Percentiles rank a stretch among this genome's conserved stretches.
Evolutionary conservation across 2,329 filamentous ascomycete species (phyloP).

Genomic region (Chrysoporthe puriensis): DNA sequence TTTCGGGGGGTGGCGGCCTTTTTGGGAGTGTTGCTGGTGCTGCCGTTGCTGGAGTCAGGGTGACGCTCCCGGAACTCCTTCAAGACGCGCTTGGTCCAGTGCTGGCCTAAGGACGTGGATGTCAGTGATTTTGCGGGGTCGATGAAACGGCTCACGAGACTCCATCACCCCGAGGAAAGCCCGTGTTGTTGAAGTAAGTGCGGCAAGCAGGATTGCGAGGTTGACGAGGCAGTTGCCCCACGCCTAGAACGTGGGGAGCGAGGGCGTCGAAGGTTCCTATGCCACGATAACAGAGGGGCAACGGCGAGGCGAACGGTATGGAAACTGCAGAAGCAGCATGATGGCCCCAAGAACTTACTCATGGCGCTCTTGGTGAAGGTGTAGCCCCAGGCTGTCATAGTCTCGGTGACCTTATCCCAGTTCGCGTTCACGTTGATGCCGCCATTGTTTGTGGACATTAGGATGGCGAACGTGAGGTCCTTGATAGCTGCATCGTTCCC

Average conservation of each 20-base stretch:
- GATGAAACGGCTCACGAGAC: neutral
- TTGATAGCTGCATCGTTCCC: constrained; percentile 25
- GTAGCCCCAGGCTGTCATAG: constrained; percentile 25
- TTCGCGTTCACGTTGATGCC: constrained; percentile 22
- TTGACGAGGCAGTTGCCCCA: neutral
- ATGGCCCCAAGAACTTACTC: constrained; percentile 20
- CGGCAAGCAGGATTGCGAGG: no score
- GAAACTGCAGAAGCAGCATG: neutral
- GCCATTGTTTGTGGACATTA: constrained; percentile 24
- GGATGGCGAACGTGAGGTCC: constrained; percentile 24
- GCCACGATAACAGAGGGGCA: neutral
- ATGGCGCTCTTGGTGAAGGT: constrained; percentile 22
- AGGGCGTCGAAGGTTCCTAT: neutral
- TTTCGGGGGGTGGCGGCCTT: constrained; percentile 19
- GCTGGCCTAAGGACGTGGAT: constrained; percentile 16
- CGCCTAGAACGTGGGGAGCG: no score
- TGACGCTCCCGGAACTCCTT: constrained; percentile 26
- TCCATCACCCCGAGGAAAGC: neutral
- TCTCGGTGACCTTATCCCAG: constrained; percentile 18
- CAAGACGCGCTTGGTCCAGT: constrained; percentile 24
- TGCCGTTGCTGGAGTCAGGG: constrained; percentile 6
- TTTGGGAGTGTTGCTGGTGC: constrained; percentile 12
- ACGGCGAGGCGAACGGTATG: neutral
- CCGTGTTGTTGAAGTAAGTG: neutral
- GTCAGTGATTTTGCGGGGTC: neutral